Evolutionary conservation across 257 asterid species (phyloP).

Genomic region (Rauvolfia tetraphylla): DNA sequence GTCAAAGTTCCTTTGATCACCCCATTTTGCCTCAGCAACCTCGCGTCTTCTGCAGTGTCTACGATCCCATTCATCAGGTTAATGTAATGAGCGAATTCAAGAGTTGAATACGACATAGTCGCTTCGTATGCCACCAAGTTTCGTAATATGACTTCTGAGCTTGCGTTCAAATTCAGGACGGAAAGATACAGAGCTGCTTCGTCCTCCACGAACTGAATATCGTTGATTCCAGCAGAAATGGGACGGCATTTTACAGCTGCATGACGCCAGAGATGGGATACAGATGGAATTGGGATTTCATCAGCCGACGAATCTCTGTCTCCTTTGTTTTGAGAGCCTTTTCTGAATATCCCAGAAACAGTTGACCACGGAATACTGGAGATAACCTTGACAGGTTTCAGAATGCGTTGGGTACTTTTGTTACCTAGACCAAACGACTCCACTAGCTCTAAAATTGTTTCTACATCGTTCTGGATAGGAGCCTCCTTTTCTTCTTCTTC

Average conservation of each 20-base stretch:
- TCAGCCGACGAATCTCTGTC: not conserved
- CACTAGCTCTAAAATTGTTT: slow-evolving; percentile 16
- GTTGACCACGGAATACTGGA: slow-evolving; percentile 10
- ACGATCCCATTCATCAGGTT: slow-evolving; percentile 19
- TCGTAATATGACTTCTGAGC: slow-evolving; percentile 16
- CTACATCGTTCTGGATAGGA: slow-evolving; percentile 4
- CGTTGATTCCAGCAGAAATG: not conserved
- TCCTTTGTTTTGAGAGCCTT: not conserved
- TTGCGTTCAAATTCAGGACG: not conserved
- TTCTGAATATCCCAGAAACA: slow-evolving; percentile 8
- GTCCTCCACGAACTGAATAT: not conserved
- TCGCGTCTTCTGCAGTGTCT: slow-evolving; percentile 7
- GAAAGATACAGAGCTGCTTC: not conserved
- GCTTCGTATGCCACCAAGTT: slow-evolving; percentile 20
- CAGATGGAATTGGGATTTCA: slow-evolving; percentile 5
- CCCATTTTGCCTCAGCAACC: slow-evolving; percentile 7
- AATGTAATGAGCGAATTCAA: slow-evolving; percentile 8
- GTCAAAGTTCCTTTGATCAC: slow-evolving; percentile 31
- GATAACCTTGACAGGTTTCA: slow-evolving; percentile 15
- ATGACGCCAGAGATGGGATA: not conserved
- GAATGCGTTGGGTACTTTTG: slow-evolving; percentile 3
- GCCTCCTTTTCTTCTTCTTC: slow-evolving; percentile 6
- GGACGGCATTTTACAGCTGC: not conserved
- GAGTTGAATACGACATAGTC: not conserved
- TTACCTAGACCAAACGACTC: slow-evolving; percentile 14